phyloP scores from a whole-genome alignment of 768 basidiomycete genomes.

The Candolleomyces aberdarensis region DNA sequence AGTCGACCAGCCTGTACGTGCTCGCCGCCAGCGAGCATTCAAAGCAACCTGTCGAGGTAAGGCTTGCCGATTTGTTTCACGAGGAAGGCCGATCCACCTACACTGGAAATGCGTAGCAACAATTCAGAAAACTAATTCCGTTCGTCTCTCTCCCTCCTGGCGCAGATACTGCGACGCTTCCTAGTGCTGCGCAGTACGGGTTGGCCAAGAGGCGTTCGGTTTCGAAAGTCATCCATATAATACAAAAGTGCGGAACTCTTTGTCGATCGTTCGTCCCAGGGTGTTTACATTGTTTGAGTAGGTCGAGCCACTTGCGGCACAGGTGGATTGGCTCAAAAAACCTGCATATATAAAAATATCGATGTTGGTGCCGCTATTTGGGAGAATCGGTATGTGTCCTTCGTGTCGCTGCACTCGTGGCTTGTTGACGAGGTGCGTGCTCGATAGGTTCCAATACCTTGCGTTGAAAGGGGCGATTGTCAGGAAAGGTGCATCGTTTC shows the following conservation, averaged over 20 bases:
- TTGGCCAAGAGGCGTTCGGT: no score
- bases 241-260: constrained; percentile 61
- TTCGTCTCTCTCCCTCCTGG: no score
- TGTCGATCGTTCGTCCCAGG: neutral
- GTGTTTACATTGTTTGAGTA: constrained; percentile 19
- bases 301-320: constrained; percentile 87
- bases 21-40: constrained; percentile 87
- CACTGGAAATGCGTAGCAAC: no score
- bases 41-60: constrained; percentile 72
- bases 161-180: no score
- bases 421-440: constrained; percentile 20
- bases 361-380: constrained; percentile 75
- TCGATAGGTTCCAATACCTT: constrained; percentile 74
- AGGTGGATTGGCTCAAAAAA: constrained; percentile 79
- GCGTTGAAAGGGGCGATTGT: constrained; percentile 85
- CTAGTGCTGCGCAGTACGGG: no score
- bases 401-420: neutral
- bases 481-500: constrained; percentile 62
- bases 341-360: constrained; percentile 78
- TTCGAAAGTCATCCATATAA: constrained; percentile 90
- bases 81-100: no score
- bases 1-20: neutral
- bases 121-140: no score
- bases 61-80: constrained; percentile 9
- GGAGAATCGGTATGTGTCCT: constrained; percentile 64